phyloP scores from a whole-genome alignment of 768 basidiomycete species.

The Hirschioporus abietinus region DNA sequence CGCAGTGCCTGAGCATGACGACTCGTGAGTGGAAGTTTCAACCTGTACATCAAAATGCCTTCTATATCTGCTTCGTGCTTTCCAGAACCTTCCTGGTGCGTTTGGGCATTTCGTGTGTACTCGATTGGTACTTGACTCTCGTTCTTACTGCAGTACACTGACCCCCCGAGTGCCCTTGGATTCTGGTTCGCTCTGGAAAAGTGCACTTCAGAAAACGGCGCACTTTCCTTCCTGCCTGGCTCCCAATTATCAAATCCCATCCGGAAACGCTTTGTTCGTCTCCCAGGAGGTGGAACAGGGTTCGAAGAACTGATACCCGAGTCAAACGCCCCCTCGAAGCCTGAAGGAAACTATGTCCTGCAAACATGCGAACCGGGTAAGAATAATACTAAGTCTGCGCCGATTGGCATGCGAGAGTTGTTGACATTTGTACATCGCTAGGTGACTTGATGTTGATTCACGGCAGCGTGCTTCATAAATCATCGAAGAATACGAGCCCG shows the following conservation, averaged over 20 bases:
- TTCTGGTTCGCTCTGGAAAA: slow-evolving; percentile 95
- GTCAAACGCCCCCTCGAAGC: slow-evolving; percentile 22
- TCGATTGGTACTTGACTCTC: not conserved
- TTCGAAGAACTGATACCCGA: slow-evolving; percentile 60
- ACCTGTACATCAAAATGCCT: not conserved
- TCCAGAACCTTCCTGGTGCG: slow-evolving; percentile 69
- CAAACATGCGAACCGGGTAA: slow-evolving; percentile 72
- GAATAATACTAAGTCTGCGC: slow-evolving; percentile 1
- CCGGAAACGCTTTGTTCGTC: slow-evolving; percentile 80
- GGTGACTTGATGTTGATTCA: slow-evolving; percentile 94
- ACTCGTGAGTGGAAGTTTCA: slow-evolving; percentile 58
- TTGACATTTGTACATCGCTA: slow-evolving; percentile 21
- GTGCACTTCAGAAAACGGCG: slow-evolving; percentile 79
- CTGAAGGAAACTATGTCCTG: slow-evolving; percentile 51
- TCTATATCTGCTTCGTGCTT: not conserved
- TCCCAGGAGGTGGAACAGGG: slow-evolving; percentile 73
- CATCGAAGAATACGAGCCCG: slow-evolving; percentile 75
- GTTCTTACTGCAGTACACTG: slow-evolving; percentile 62
- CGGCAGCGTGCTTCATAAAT: slow-evolving; percentile 88
- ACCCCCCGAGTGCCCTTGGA: slow-evolving; percentile 87
- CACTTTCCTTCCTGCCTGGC: slow-evolving; percentile 84
- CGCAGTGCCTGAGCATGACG: slow-evolving; percentile 90
- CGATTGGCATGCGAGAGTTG: not conserved
- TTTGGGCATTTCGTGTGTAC: slow-evolving; percentile 5
- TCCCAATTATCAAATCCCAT: slow-evolving; percentile 76